Conservation (phyloP, 2,329 filamentous ascomycete genomes). For the Allantophomopsis cytisporea region DNA sequence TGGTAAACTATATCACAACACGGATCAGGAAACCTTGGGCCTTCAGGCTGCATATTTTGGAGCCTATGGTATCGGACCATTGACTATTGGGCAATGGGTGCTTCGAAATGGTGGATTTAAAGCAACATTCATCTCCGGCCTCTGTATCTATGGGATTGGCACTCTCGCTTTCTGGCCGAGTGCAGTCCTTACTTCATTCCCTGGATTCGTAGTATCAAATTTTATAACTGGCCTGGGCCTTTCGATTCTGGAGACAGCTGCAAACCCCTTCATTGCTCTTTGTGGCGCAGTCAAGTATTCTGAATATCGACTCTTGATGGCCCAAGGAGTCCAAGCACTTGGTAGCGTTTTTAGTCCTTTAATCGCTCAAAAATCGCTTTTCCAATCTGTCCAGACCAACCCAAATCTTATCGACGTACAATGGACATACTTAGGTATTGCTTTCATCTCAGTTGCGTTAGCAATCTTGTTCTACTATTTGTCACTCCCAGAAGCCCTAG, state of each 20-base stretch:
- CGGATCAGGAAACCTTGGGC: slow-evolving; percentile 17
- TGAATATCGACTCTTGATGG: slow-evolving; percentile 58
- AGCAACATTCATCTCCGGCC: slow-evolving; percentile 52
- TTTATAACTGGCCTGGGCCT: slow-evolving; percentile 66
- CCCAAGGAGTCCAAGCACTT: slow-evolving; percentile 59
- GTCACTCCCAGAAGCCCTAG: slow-evolving; percentile 39
- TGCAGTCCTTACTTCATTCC: slow-evolving; percentile 46
- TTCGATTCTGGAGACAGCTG: slow-evolving; percentile 62
- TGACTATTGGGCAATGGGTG: slow-evolving; percentile 51
- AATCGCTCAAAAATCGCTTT: slow-evolving; percentile 53
- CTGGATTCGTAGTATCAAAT: slow-evolving; percentile 61
- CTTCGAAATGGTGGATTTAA: slow-evolving; percentile 50
- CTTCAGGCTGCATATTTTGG: slow-evolving; percentile 23
- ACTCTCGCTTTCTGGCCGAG: slow-evolving; percentile 46
- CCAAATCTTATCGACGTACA: slow-evolving; percentile 47
- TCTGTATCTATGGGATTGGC: slow-evolving; percentile 49
- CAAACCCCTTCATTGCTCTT: slow-evolving; percentile 55
- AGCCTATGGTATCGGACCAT: slow-evolving; percentile 56
- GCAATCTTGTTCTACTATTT: slow-evolving; percentile 53
- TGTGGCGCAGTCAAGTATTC: slow-evolving; percentile 61
- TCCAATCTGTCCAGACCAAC: slow-evolving; percentile 46
- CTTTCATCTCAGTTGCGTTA: slow-evolving; percentile 56
- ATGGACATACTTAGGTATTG: slow-evolving; percentile 65
- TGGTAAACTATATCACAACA: slow-evolving; percentile 29
- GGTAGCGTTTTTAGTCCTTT: slow-evolving; percentile 62